A percentile compares a stretch with the other conserved stretches of the same genome.
These are phyloP conservation scores for Trichoderma reesei DNA, from an alignment of 495 filamentous ascomycete species.

Conservation along the genomic window DNA sequence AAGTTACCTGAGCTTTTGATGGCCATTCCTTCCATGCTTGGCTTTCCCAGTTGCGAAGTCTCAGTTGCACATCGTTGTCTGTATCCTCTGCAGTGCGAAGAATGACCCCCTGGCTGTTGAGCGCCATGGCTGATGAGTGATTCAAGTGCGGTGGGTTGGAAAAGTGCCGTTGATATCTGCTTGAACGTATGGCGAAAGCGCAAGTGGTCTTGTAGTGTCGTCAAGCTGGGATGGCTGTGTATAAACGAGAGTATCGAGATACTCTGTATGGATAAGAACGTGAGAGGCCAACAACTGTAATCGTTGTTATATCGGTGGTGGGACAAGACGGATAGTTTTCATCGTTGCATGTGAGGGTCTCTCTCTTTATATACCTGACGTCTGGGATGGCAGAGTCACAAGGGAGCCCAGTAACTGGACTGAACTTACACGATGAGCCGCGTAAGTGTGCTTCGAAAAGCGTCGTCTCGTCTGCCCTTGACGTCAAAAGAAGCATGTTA, in stretches of 20 bases:
- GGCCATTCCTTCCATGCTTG: neutral
- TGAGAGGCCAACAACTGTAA: neutral
- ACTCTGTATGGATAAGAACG: neutral
- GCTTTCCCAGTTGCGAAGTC: neutral
- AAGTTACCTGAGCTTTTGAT: neutral
- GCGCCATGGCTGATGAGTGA: neutral
- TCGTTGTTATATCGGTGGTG: neutral
- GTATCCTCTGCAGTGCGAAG: neutral
- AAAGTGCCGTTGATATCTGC: neutral
- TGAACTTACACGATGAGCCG: too few relatives aligned
- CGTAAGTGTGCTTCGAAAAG: too few relatives aligned
- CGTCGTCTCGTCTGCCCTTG: too few relatives aligned
- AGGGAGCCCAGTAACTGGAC: too few relatives aligned
- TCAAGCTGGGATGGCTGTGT: neutral
- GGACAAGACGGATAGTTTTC: neutral
- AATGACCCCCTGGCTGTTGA: neutral
- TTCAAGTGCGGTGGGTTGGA: neutral
- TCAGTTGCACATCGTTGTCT: neutral
- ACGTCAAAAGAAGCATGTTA: too few relatives aligned
- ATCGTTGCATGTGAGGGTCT: too few relatives aligned
- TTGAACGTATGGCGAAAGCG: neutral
- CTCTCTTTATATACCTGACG: too few relatives aligned
- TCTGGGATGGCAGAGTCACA: too few relatives aligned
- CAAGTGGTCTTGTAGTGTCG: neutral
- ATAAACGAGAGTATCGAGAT: neutral